phyloP scores from a whole-genome alignment of 164 flowering plant genomes.

The Tetracentron sinense region DNA sequence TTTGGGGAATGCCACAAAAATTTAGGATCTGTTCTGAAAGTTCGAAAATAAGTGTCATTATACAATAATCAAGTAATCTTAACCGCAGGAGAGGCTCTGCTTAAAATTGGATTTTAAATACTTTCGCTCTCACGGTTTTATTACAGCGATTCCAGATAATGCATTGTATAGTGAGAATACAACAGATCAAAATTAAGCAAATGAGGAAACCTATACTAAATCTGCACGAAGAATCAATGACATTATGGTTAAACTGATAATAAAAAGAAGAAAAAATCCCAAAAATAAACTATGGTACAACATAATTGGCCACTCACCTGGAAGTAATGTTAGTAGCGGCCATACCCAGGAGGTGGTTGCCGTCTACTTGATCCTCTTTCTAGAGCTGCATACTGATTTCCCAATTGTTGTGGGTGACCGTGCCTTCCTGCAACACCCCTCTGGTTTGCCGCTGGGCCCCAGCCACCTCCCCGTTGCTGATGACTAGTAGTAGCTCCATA shows the following conservation, averaged over 20 bases:
- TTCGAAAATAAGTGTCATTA: too few species aligned
- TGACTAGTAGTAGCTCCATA: conserved; percentile 20
- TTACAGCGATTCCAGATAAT: background rate
- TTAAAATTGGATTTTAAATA: too few species aligned
- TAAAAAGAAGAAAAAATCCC: too few species aligned
- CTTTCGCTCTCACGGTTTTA: background rate
- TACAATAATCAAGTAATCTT: too few species aligned
- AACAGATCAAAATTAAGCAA: too few species aligned
- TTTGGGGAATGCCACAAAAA: too few species aligned
- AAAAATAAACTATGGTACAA: conserved; percentile 24
- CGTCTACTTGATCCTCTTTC: conserved; percentile 35
- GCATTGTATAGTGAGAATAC: background rate
- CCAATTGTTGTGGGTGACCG: conserved; percentile 21
- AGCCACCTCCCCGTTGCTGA: conserved; percentile 21
- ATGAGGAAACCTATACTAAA: too few species aligned
- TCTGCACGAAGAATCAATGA: background rate
- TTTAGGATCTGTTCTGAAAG: too few species aligned
- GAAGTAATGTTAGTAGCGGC: conserved; percentile 10
- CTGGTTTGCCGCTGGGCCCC: conserved; percentile 21
- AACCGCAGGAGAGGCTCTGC: too few species aligned
- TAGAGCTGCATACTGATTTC: conserved; percentile 37
- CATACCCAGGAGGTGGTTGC: conserved; percentile 29
- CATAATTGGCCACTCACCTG: background rate
- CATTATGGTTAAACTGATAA: background rate
- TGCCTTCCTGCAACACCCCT: conserved; percentile 27